Percentiles rank a stretch among this genome's conserved stretches.
Evolutionary conservation across 2,329 filamentous ascomycete species (phyloP).

Genomic region (Diaporthe sp.): DNA sequence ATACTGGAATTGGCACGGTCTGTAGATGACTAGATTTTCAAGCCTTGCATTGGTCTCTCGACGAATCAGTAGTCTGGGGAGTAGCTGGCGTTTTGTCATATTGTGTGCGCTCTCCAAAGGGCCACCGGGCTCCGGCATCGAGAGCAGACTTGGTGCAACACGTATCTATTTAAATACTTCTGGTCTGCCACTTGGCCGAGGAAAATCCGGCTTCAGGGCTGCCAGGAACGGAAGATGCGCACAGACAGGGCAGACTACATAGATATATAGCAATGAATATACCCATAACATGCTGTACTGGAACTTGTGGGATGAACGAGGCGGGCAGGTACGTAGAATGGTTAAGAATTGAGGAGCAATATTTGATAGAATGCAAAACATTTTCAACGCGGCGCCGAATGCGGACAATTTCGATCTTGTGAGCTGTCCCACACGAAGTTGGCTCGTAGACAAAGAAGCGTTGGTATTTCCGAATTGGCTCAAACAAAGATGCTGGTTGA

Average conservation of each 20-base stretch:
- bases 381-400: background rate
- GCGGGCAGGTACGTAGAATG: background rate
- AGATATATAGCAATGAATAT: background rate
- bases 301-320: background rate
- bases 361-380: background rate
- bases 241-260: background rate
- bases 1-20: conserved; percentile 24
- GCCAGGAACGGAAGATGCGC: background rate
- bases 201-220: background rate
- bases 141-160: background rate
- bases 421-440: background rate
- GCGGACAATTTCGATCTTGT: background rate
- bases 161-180: background rate
- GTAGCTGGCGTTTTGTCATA: background rate
- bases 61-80: background rate
- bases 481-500: background rate
- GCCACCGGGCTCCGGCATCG: background rate
- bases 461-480: background rate
- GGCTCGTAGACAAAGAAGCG: background rate
- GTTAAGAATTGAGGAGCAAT: no score
- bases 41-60: conserved; percentile 12
- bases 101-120: background rate
- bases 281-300: background rate
- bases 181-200: background rate
- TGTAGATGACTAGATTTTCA: conserved; percentile 26